phyloP scores from a whole-genome alignment of 495 filamentous ascomycete genomes.

The Chaetomidium leptoderma region DNA sequence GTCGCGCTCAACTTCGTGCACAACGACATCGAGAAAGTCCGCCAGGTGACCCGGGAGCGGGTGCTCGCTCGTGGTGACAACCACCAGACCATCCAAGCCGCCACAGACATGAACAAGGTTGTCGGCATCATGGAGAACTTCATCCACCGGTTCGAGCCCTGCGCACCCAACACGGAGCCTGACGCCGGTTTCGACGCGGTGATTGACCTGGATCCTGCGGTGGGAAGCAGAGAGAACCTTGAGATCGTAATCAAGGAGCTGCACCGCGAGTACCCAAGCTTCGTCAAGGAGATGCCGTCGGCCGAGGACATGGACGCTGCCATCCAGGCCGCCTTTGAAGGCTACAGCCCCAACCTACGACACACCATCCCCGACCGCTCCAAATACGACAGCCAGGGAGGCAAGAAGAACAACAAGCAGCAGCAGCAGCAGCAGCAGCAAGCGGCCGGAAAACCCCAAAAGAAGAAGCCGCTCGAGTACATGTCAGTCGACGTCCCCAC shows the following conservation, averaged over 20 bases:
- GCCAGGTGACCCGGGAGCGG: slow-evolving; percentile 68
- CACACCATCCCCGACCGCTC: slow-evolving; percentile 59
- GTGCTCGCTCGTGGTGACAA: slow-evolving; percentile 88
- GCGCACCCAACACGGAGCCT: slow-evolving; percentile 58
- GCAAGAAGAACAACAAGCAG: too few relatives aligned
- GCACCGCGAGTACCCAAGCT: slow-evolving; percentile 64
- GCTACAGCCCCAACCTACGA: slow-evolving; percentile 72
- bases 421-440: slow-evolving; percentile 35
- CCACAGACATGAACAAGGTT: slow-evolving; percentile 60
- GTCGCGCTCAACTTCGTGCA: slow-evolving; percentile 95
- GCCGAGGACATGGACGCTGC: slow-evolving; percentile 74
- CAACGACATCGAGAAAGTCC: slow-evolving; percentile 63
- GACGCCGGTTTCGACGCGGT: slow-evolving; percentile 75
- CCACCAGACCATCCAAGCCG: slow-evolving; percentile 94
- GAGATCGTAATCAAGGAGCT: slow-evolving; percentile 71
- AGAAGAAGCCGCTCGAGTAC: slow-evolving; percentile 68
- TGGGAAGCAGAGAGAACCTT: slow-evolving; percentile 76
- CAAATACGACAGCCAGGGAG: slow-evolving; percentile 31
- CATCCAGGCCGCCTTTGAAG: slow-evolving; percentile 66
- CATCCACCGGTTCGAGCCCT: slow-evolving; percentile 73
- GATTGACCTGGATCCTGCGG: slow-evolving; percentile 77
- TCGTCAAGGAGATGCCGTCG: slow-evolving; percentile 68
- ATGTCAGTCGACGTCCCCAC: slow-evolving; percentile 65
- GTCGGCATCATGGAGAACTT: slow-evolving; percentile 95
- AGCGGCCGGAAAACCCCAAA: slow-evolving; percentile 33